phyloP scores from a whole-genome alignment of 2,329 filamentous ascomycete species.

The Aspergillus fischeri region DNA sequence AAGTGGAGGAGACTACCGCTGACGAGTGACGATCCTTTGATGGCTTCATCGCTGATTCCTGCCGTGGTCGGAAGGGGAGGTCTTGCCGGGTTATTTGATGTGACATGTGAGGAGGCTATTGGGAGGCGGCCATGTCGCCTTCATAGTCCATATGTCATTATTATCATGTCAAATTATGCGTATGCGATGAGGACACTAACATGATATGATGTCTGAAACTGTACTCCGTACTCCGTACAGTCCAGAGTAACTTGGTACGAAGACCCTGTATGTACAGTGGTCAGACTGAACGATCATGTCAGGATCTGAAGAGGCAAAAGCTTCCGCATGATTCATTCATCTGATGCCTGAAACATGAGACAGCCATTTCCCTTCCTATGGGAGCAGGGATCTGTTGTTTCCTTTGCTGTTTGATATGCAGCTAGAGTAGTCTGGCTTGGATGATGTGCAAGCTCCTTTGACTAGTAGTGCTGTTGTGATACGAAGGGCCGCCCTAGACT shows the following conservation, averaged over 20 bases:
- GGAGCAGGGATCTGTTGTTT: neutral
- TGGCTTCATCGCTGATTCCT: neutral
- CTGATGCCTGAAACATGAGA: neutral
- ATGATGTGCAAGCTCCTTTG: neutral
- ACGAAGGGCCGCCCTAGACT: neutral
- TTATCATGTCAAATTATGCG: too few relatives aligned
- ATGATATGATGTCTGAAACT: too few relatives aligned
- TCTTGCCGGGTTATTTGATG: neutral
- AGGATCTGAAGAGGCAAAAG: neutral
- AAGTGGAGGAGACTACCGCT: neutral
- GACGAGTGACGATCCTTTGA: neutral
- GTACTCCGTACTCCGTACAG: too few relatives aligned
- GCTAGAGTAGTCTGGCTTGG: neutral
- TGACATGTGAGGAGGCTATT: neutral
- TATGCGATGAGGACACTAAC: too few relatives aligned
- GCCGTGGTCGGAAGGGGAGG: too few relatives aligned
- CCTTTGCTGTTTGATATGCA: neutral
- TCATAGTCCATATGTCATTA: too few relatives aligned
- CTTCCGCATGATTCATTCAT: neutral
- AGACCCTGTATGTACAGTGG: neutral
- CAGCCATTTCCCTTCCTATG: neutral
- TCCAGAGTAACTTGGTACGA: neutral
- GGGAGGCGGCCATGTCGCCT: neutral
- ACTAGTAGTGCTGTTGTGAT: neutral
- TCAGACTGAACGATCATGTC: neutral